Conservation (phyloP, 108 stramenopile genomes). For the Fragilaria radians region DNA sequence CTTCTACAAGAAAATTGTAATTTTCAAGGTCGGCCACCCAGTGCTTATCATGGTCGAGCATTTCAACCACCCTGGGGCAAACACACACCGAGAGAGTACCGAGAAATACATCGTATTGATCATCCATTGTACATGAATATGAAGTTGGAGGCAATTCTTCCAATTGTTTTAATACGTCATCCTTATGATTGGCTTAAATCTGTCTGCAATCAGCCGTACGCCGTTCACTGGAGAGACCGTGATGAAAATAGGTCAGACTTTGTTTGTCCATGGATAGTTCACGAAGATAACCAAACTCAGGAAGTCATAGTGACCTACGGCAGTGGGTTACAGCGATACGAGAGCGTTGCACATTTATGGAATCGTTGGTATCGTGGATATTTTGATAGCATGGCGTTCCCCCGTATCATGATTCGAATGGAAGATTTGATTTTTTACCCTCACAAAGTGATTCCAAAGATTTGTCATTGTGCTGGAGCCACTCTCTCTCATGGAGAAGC, state of each 20-base stretch:
- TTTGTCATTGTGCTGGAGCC: slow-evolving; percentile 71
- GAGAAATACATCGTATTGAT: neutral
- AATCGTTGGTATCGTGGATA: slow-evolving; percentile 59
- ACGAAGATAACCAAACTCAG: neutral
- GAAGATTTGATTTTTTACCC: slow-evolving; percentile 76
- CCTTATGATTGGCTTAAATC: slow-evolving; percentile 46
- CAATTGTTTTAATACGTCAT: slow-evolving; percentile 45
- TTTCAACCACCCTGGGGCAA: slow-evolving; percentile 39
- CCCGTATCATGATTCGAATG: slow-evolving; percentile 58
- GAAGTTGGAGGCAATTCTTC: slow-evolving; percentile 13
- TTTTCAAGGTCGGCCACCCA: neutral
- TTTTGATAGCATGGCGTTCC: slow-evolving; percentile 28
- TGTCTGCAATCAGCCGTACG: slow-evolving; percentile 47
- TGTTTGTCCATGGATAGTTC: neutral
- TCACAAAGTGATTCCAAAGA: slow-evolving; percentile 34
- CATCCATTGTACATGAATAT: neutral
- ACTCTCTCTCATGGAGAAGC: slow-evolving; percentile 4
- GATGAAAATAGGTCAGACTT: neutral
- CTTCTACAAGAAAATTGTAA: slow-evolving; percentile 37
- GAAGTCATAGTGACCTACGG: neutral
- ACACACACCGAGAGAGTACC: slow-evolving; percentile 42
- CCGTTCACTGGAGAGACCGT: neutral
- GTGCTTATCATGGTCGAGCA: neutral
- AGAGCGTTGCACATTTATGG: slow-evolving; percentile 52
- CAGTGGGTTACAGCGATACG: neutral